Base-by-base conservation (phyloP, 1,284 basidiomycete genomes). In the Microbotryum intermedium region DNA sequence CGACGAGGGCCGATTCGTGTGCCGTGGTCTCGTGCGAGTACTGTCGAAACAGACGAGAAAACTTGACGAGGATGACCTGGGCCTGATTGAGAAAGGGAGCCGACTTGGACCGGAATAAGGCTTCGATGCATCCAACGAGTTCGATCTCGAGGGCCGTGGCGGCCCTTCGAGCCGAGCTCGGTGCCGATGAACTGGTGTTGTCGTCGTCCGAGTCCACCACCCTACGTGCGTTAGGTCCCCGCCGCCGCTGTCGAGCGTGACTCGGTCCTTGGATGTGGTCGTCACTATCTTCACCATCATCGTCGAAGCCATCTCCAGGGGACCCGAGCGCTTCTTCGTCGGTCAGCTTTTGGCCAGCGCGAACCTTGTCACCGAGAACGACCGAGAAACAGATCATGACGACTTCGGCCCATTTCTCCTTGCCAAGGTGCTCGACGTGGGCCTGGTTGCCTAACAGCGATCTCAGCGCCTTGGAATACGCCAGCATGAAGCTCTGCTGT, bases 401-500 rank as follows among this genome's bases (percentile, higher is more conserved):
- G 28, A 90, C 74, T 23, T 76, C 75, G 10, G 84, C 73, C 93
- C 93, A 97, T 46, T 74, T 76, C 0, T 77, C 74, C 18, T 79
- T 77, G 10, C 84, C 82, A 30, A 94, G 72, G 68, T 87, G 83
- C 34, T 92, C 85, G 53, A 92, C 77, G 73, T 97, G 92, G 1
- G 88, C 85, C 2, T 77, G 74, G 72, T 83, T 85, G 53, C 76
- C 76, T 48, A 90, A 77, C 3, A 88, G 72, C 51, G 78, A 78
- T 46, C 82, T 81, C 42, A 94, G 78, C 0, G 87, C 80, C 72
- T 93, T 91, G 61, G 86, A 79, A 72, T 91, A 95, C 72, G 91
- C 84, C 61, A 89, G 75, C 3, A 87, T 83, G 6, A 91, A 79
- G 0, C 84, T 83, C 8, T 78, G 80, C 10, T 94, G 77, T 20